Evolutionary conservation across 148 eudicot species (phyloP).

Genomic region (Suaeda aralocaspica): DNA sequence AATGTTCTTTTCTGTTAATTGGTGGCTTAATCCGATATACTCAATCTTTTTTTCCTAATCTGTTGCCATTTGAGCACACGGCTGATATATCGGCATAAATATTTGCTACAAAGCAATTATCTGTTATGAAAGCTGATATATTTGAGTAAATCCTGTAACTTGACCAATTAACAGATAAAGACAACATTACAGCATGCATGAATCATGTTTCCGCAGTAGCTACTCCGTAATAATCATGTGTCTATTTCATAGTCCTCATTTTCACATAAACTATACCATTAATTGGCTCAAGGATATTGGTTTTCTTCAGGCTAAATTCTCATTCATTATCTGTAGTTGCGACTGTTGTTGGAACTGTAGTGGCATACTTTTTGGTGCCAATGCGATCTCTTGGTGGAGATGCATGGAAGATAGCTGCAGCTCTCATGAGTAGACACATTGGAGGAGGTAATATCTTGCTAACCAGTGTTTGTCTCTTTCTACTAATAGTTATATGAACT

Average conservation of each 20-base stretch:
- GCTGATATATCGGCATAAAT: too few species aligned
- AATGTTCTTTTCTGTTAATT: not conserved
- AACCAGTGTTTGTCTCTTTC: conserved; percentile 4
- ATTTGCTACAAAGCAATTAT: too few species aligned
- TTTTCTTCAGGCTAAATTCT: conserved; percentile 15
- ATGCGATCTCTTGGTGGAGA: conserved; percentile 85
- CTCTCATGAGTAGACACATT: conserved; percentile 95
- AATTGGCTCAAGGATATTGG: not conserved
- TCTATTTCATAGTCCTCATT: not conserved
- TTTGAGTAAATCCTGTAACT: too few species aligned
- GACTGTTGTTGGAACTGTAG: conserved; percentile 68
- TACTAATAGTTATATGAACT: not conserved
- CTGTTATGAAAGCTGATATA: too few species aligned
- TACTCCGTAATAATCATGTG: not conserved
- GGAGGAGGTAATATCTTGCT: conserved; percentile 73
- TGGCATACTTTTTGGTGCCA: conserved; percentile 80
- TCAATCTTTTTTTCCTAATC: not conserved
- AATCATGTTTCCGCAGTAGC: too few species aligned
- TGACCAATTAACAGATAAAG: too few species aligned
- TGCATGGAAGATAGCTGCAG: conserved; percentile 96
- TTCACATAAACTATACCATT: not conserved
- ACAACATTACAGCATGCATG: too few species aligned
- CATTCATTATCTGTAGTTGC: conserved; percentile 50
- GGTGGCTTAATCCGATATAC: not conserved
- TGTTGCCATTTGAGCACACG: too few species aligned